A percentile compares a stretch with the other conserved stretches of the same genome.
phyloP scores from a whole-genome alignment of 1,284 basidiomycete genomes.

The Ustilago esculenta region DNA sequence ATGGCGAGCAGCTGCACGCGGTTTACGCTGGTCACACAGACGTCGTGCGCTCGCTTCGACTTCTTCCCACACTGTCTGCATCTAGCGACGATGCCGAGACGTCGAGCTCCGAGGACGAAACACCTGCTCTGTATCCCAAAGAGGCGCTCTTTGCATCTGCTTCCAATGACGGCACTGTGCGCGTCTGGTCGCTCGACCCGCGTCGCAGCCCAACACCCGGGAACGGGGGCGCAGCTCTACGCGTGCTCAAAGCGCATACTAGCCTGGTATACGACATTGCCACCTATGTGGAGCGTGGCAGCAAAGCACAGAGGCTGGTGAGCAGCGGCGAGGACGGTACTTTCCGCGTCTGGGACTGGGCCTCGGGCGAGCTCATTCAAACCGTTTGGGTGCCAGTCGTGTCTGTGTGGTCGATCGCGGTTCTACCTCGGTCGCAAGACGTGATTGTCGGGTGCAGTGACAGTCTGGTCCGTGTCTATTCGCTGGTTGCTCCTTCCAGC shows the following conservation, averaged over 20 bases:
- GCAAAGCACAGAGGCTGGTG: constrained; percentile 6
- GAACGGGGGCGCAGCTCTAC: constrained; percentile 41
- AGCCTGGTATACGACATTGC: constrained; percentile 45
- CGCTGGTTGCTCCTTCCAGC: background rate
- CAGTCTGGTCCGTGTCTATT: constrained; percentile 46
- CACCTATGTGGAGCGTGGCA: constrained; percentile 4
- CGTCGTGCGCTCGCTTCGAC: constrained; percentile 36
- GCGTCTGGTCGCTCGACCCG: constrained; percentile 38
- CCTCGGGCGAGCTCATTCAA: constrained; percentile 8
- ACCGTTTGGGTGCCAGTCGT: constrained; percentile 35
- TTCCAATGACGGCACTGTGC: constrained; percentile 44
- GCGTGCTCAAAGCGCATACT: constrained; percentile 25
- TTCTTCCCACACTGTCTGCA: constrained; percentile 9
- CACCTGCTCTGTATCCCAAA: background rate
- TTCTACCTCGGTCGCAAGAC: constrained; percentile 31
- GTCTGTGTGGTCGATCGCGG: constrained; percentile 44
- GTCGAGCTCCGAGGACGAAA: background rate
- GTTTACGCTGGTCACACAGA: constrained; percentile 51
- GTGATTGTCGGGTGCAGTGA: constrained; percentile 46
- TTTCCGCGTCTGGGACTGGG: constrained; percentile 40
- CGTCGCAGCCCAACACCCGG: constrained; percentile 26
- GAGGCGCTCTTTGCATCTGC: constrained; percentile 36
- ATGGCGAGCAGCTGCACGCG: constrained; percentile 35
- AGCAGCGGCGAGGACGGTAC: constrained; percentile 47
- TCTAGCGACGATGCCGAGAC: background rate